Evolutionary conservation across 2,329 filamentous ascomycete genomes (phyloP), one percentile per base, ranked within the genome.

Genomic region (Claviceps humidiphila): DNA sequence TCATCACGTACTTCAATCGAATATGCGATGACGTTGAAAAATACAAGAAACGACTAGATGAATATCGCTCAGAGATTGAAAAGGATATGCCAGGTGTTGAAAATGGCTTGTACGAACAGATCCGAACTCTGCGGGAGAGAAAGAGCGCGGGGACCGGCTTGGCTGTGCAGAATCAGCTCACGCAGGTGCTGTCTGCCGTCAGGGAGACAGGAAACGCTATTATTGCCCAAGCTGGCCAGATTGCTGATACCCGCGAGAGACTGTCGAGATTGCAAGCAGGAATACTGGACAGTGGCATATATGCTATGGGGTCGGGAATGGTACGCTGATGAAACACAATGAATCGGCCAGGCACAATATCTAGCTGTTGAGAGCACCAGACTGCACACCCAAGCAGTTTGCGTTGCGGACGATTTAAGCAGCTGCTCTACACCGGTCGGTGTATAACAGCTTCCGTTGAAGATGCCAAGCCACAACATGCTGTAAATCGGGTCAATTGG

Each of bases 1-100:
- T 72, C 38, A 72, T 72, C 50, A 70, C 68, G 24, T 72, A 71
- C 58, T 72, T 72, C 55, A 72, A 72, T 62, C 67, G 69, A 51
- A 63, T 71, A 53, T 70, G 68, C 56, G 68, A 70, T 54, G 68
- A 71, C 54, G 65, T 71, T 42, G 67, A 71, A 50, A 68, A 67
- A 53, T 71, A 72, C 56, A 71, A 73, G 59, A 64, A 61, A 55
- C 65, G 70, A 22, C 60, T 73, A 37, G 69, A 72, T 51, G 68
- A 71, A 51, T 73, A 73, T 57, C 68, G 70, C n/a, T 64, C 61
- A 48, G 71, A 72, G 57, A 73, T 73, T 43, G 70, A 73, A 58
- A 68, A 70, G 39, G 71, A 73, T 58, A 72, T 73, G 71, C 71
- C 71, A 2, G 69, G 71, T 30, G 71, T 73, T 1, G 71, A 73